A percentile compares a stretch with the other conserved stretches of the same genome.
Evolutionary conservation across 202 grass and related monocot genomes (phyloP).

Genomic region (Carex arenaria): DNA sequence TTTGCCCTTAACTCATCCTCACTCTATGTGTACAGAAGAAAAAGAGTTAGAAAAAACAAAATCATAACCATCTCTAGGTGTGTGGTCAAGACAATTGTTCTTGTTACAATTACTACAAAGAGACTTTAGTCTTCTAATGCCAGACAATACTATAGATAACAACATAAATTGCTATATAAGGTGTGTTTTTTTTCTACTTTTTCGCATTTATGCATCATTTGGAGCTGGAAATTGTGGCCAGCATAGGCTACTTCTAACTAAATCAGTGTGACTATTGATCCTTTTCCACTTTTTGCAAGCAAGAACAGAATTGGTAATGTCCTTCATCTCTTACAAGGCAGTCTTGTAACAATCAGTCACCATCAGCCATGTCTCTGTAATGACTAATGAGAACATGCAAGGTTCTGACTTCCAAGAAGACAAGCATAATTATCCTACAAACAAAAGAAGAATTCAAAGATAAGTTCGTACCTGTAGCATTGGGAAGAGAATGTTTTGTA

Average conservation of each 20-base stretch:
- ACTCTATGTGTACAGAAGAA: conserved; percentile 28
- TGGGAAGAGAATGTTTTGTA: conserved; percentile 74
- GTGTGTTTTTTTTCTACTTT: neutral
- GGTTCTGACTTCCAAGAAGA: neutral
- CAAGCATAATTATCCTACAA: neutral
- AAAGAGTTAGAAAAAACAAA: neutral
- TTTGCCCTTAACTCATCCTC: conserved; percentile 87
- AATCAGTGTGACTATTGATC: neutral
- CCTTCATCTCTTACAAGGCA: neutral
- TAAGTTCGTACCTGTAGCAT: conserved; percentile 56
- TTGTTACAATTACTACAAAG: neutral
- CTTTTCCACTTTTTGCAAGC: neutral
- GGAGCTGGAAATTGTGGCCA: neutral
- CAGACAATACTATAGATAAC: neutral
- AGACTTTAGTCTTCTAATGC: neutral
- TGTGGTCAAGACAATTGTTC: neutral
- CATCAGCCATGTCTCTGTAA: neutral
- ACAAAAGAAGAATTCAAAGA: neutral
- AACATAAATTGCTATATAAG: neutral
- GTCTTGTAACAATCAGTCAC: neutral
- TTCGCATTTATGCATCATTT: neutral
- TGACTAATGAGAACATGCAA: neutral
- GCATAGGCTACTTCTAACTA: neutral
- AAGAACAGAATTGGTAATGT: neutral
- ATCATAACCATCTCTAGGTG: neutral